Evolutionary conservation across 2,329 filamentous ascomycete species (phyloP), one percentile per base, ranked within the genome.

Genomic region (Cercospora zeina): DNA sequence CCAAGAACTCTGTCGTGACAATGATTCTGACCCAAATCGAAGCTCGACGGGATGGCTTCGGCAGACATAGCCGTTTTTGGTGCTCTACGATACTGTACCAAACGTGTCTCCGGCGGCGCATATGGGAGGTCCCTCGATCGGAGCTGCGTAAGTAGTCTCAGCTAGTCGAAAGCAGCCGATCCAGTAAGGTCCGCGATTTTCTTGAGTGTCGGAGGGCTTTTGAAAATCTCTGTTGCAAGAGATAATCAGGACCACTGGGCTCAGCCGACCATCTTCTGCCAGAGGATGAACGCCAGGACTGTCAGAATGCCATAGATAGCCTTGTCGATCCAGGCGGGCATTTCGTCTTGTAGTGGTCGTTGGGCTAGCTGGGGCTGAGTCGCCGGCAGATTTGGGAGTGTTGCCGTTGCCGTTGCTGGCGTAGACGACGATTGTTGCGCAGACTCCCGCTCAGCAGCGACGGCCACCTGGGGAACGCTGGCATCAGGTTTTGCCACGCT

Each of bases 261-360:
- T 58, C 56, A 67, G 9, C 66, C 49, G 34, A 67, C 33, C 49
- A 62, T 60, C 55, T 67, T 70, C 61, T 65, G 13, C 68, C 75
- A 56, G 65, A 96, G 78, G 80, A 96, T 85, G 21, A 90, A 85
- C 3, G 87, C 78, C 19, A 96, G 78, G 27, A 89, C 80, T 13
- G 90, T 81, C 0, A 90, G 79, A 16, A 96, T 77, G 6, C 85
- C 88, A 21, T 88, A 85, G 67, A 96, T 96, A 37, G 88, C 84
- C 65, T 90, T 85, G 75, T 96, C 93, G 16, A 96, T 81, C 89
- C 91, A 96, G 11, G 86, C 77, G 1, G 87, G 84, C 14, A 90
- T 83, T 1, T 80, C 84, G 30, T 84, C 81, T 42, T 73, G 64
- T 13, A 19, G 58, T 8, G 53, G 53, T 36, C 61, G 68, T 14